Evolutionary conservation across 2,329 filamentous ascomycete species (phyloP).

Genomic region (Paradendryphiella salina): DNA sequence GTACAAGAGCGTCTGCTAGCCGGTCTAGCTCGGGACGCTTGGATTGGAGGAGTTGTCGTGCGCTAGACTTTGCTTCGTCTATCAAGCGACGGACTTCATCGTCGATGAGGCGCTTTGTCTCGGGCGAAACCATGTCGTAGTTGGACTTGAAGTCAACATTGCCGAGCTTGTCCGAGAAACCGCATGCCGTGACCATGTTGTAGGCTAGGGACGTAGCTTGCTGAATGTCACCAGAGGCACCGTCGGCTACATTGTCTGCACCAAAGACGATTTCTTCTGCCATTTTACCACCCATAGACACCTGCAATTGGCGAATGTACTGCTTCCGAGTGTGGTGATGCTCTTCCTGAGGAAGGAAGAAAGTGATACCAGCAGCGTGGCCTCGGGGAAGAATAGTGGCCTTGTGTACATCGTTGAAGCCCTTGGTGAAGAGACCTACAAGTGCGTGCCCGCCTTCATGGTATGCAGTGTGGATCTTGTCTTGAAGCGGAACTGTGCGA

Average conservation of each 20-base stretch:
- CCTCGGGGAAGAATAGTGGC: constrained; percentile 95
- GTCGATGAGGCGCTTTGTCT: constrained; percentile 86
- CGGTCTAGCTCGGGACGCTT: constrained; percentile 85
- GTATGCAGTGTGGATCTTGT: constrained; percentile 94
- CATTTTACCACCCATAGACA: constrained; percentile 82
- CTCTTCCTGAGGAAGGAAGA: constrained; percentile 87
- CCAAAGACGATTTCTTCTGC: constrained; percentile 92
- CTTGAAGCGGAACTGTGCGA: constrained; percentile 86
- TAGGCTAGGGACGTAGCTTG: constrained; percentile 81
- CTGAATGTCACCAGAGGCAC: constrained; percentile 81
- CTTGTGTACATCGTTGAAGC: constrained; percentile 83
- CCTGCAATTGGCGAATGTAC: constrained; percentile 77
- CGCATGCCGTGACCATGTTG: constrained; percentile 82
- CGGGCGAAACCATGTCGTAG: constrained; percentile 78
- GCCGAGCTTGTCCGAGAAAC: constrained; percentile 85
- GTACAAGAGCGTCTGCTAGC: constrained; percentile 83
- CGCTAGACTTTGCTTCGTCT: constrained; percentile 77
- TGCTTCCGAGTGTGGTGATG: constrained; percentile 78
- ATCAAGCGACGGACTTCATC: constrained; percentile 82
- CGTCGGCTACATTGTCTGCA: constrained; percentile 86
- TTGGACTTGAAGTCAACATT: constrained; percentile 85
- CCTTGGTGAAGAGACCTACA: constrained; percentile 79
- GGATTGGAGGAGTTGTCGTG: constrained; percentile 68
- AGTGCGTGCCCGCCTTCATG: constrained; percentile 96
- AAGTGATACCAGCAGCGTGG: constrained; percentile 81